These are phyloP conservation scores for Phascolomyces articulosus DNA, from an alignment of 371 early-diverging fungal species.

Conservation along the genomic window DNA sequence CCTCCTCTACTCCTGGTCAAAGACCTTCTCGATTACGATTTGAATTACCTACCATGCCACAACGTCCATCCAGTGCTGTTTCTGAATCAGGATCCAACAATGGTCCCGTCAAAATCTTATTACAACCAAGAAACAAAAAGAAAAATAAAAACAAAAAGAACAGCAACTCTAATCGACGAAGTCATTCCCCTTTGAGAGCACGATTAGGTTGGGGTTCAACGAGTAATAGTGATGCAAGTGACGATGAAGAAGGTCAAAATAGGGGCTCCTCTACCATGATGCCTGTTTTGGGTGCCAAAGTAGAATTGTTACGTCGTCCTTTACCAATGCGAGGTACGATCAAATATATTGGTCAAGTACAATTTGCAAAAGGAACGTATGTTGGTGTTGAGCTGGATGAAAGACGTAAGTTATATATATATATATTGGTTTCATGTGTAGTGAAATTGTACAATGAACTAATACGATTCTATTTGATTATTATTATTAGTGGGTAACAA, in stretches of 20 bases:
- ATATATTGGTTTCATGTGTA: no score
- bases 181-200: constrained; percentile 22
- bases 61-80: constrained; percentile 10
- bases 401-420: constrained; percentile 32
- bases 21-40: constrained; percentile 30
- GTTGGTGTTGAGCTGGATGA: constrained; percentile 50
- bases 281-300: constrained; percentile 41
- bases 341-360: constrained; percentile 44
- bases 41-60: constrained; percentile 22
- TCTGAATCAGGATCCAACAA: not conserved
- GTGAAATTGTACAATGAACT: not conserved
- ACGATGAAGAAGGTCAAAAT: constrained; percentile 26
- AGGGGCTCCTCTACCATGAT: constrained; percentile 3
- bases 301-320: constrained; percentile 41
- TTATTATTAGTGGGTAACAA: constrained; percentile 33
- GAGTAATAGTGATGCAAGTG: constrained; percentile 21
- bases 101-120: not conserved
- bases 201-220: constrained; percentile 16
- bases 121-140: not conserved
- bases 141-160: constrained; percentile 5
- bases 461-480: not conserved
- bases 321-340: constrained; percentile 46
- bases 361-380: constrained; percentile 47
- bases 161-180: constrained; percentile 3
- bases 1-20: constrained; percentile 6